Evolutionary conservation across 768 basidiomycete genomes (phyloP).

Genomic region (Coprinopsis cinerea): DNA sequence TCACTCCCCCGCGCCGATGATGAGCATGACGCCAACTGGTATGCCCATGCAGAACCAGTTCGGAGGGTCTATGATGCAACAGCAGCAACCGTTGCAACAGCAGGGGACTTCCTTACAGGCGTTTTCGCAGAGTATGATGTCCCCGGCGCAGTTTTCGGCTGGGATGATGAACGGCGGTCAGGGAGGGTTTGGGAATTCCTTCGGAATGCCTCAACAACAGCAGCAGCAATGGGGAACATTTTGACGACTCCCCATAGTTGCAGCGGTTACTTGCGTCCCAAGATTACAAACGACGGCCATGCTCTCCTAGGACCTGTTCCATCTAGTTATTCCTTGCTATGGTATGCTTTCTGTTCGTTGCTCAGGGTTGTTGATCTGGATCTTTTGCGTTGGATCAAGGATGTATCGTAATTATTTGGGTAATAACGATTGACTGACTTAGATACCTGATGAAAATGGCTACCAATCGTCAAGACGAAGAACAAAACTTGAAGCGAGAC

Average conservation of each 20-base stretch:
- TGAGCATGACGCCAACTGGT: too few relatives aligned
- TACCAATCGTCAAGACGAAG: neutral
- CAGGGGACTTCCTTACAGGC: constrained; percentile 16
- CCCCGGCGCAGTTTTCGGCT: constrained; percentile 11
- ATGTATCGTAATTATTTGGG: neutral
- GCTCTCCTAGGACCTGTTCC: neutral
- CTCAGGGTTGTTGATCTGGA: too few relatives aligned
- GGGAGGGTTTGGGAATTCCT: neutral
- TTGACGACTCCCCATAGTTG: neutral
- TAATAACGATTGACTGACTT: neutral
- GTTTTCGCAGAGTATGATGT: constrained; percentile 26
- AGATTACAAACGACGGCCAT: neutral
- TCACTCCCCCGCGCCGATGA: constrained; percentile 19
- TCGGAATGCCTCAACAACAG: neutral
- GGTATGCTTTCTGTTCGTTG: too few relatives aligned
- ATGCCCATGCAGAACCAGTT: constrained; percentile 15
- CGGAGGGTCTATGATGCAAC: constrained; percentile 19
- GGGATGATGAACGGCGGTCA: constrained; percentile 1
- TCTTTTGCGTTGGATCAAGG: neutral
- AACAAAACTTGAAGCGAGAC: neutral
- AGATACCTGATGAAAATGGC: neutral
- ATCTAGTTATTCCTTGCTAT: neutral
- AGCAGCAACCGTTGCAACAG: constrained; percentile 20
- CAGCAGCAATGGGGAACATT: constrained; percentile 4
- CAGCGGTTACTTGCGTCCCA: too few relatives aligned